Conservation (phyloP, 2,329 filamentous ascomycete genomes). For the Fusarium stilboides region DNA sequence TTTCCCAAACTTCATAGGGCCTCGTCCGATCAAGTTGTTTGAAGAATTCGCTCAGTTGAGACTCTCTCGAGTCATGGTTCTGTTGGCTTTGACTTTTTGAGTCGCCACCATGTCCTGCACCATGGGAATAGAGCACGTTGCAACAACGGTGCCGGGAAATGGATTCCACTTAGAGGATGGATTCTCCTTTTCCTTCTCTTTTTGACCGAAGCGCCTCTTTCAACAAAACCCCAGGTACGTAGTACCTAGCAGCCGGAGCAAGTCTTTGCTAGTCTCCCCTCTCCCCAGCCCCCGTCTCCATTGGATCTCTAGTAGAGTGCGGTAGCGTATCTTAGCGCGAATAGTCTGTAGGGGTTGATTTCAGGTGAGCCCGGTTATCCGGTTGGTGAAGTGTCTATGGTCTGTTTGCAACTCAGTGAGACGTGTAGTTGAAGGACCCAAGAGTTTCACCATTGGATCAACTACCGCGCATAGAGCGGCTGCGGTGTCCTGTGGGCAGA, state of each 20-base stretch:
- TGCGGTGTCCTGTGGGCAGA: conserved; percentile 7
- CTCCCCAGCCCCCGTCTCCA: conserved; percentile 19
- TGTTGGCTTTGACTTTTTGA: conserved; percentile 17
- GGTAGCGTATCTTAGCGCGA: conserved; percentile 26
- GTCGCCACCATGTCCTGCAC: neutral
- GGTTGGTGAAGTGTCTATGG: neutral
- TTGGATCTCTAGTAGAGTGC: conserved; percentile 16
- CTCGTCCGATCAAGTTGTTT: neutral
- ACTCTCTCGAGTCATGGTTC: conserved; percentile 31
- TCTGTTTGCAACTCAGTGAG: neutral
- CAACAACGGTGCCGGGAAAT: conserved; percentile 11
- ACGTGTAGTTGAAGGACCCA: neutral
- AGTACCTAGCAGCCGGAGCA: conserved; percentile 17
- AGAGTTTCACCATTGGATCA: neutral
- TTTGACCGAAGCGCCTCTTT: conserved; percentile 14
- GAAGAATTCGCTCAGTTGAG: conserved; percentile 19
- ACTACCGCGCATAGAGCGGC: conserved; percentile 17
- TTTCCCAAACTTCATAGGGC: neutral
- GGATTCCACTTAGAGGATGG: conserved; percentile 6
- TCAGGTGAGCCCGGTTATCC: conserved; percentile 1
- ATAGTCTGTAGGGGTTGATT: conserved; percentile 16
- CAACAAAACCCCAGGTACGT: conserved; percentile 1
- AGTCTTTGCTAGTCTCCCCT: conserved; percentile 20
- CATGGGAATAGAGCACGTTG: conserved; percentile 10
- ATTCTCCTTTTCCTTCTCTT: conserved; percentile 22